These are phyloP conservation scores for Cupressus sempervirens DNA, from an alignment of 75 land plant genomes.

Conservation along the genomic window DNA sequence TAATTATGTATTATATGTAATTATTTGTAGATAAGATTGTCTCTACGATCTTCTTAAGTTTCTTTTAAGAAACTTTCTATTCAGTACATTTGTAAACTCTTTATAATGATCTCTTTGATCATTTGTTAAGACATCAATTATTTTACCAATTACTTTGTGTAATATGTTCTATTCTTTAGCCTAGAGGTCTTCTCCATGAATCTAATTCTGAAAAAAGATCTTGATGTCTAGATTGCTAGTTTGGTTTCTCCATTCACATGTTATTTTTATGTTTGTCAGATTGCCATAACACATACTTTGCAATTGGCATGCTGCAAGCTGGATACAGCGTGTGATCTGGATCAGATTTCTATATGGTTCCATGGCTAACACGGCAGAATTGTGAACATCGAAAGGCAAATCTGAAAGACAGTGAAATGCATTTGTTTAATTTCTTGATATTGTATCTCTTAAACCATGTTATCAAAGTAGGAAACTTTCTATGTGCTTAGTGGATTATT, in stretches of 20 bases:
- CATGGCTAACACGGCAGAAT: not conserved
- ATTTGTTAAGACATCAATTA: no score
- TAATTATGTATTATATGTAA: no score
- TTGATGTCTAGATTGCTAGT: not conserved
- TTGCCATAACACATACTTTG: not conserved
- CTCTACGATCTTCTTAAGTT: no score
- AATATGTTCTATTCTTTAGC: no score
- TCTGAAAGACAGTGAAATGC: not conserved
- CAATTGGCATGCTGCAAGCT: not conserved
- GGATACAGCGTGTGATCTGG: not conserved
- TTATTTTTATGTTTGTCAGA: not conserved
- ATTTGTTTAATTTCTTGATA: not conserved
- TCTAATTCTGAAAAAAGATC: no score
- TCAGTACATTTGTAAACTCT: no score
- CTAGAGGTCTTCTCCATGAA: no score
- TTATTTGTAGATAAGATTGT: no score
- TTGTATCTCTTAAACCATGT: not conserved
- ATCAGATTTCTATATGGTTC: not conserved
- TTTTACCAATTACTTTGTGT: no score
- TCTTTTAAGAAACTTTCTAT: no score
- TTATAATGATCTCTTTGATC: no score
- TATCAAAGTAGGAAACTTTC: not conserved
- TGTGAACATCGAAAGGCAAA: not conserved
- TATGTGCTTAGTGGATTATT: not conserved
- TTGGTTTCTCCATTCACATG: not conserved